These are phyloP conservation scores for Murraya paniculata DNA, from an alignment of 345 rosid genomes.

Conservation along the genomic window DNA sequence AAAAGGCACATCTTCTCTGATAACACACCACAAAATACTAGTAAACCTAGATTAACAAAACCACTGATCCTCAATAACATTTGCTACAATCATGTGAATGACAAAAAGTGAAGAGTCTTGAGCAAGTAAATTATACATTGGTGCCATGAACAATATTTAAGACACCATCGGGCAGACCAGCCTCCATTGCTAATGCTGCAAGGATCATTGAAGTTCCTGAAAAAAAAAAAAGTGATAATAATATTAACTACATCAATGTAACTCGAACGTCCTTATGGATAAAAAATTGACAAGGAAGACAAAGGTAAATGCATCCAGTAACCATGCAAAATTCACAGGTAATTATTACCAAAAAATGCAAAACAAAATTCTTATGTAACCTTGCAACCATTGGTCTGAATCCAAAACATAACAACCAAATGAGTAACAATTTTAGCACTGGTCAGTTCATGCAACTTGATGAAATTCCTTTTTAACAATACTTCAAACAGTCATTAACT, in stretches of 20 bases:
- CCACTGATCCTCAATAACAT: background rate
- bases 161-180: constrained; percentile 43
- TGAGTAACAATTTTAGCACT: background rate
- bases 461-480: background rate
- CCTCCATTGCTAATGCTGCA: constrained; percentile 37
- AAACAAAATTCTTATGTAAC: background rate
- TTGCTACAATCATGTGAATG: background rate
- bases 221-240: background rate
- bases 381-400: background rate
- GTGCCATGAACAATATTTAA: constrained; percentile 45
- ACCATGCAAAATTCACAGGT: background rate
- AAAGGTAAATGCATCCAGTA: background rate
- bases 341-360: background rate
- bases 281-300: background rate
- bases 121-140: constrained; percentile 27
- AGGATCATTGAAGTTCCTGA: constrained; percentile 39
- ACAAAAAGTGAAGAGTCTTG: background rate
- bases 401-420: constrained; percentile 6
- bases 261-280: background rate
- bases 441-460: background rate
- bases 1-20: constrained; percentile 1
- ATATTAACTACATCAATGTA: background rate
- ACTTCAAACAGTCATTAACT: background rate
- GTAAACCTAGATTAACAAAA: background rate
- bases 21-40: background rate